phyloP scores from a whole-genome alignment of 2,329 filamentous ascomycete species.

The Hymenoscyphus salicellus region DNA sequence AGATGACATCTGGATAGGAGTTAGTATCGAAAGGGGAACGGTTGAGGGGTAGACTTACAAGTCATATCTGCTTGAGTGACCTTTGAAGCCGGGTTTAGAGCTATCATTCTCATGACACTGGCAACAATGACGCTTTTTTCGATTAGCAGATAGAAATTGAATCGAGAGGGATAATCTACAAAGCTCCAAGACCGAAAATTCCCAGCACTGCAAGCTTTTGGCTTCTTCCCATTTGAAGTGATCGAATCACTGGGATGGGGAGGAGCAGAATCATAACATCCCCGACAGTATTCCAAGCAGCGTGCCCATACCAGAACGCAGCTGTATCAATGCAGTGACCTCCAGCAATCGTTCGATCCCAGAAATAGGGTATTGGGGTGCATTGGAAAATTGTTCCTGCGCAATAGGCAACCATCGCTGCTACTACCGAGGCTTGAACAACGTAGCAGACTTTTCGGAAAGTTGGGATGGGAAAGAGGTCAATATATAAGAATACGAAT shows the following conservation, averaged over 20 bases:
- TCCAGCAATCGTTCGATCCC: constrained; percentile 15
- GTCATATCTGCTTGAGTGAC: constrained; percentile 14
- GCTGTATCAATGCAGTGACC: constrained; percentile 57
- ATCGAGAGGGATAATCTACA: constrained; percentile 45
- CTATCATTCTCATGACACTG: constrained; percentile 18
- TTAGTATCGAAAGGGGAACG: not conserved
- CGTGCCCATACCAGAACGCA: constrained; percentile 63
- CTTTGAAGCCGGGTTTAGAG: constrained; percentile 17
- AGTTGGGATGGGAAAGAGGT: constrained; percentile 17
- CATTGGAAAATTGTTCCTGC: constrained; percentile 20
- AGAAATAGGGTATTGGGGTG: constrained; percentile 18
- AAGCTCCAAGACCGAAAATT: constrained; percentile 65
- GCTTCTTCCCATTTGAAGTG: constrained; percentile 2
- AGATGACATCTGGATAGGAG: constrained; percentile 8
- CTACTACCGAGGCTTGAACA: constrained; percentile 5
- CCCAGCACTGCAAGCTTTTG: constrained; percentile 37
- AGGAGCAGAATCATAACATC: constrained; percentile 64
- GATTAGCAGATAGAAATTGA: not conserved
- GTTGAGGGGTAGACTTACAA: constrained; percentile 1
- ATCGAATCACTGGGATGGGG: constrained; percentile 60
- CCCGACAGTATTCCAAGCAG: constrained; percentile 65
- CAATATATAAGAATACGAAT: constrained; percentile 20
- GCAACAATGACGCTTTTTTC: constrained; percentile 16
- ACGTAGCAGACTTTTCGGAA: constrained; percentile 12
- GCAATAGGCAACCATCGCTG: constrained; percentile 8